These are phyloP conservation scores for Colletotrichum lupini DNA, from an alignment of 2,329 filamentous ascomycete genomes.

Conservation along the genomic window DNA sequence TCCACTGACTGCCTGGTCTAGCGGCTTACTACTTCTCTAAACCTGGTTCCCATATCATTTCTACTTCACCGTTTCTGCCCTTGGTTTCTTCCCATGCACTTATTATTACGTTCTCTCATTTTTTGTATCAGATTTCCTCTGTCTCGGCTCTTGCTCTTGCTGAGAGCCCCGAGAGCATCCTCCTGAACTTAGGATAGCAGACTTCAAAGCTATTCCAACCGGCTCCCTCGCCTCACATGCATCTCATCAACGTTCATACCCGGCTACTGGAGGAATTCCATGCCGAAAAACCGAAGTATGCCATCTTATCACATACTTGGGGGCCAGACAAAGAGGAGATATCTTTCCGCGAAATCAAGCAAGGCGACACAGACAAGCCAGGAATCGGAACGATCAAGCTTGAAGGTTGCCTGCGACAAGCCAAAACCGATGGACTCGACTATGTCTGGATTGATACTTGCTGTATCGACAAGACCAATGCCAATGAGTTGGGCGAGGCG, in stretches of 20 bases:
- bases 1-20: too few species aligned
- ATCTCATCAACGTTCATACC: slow-evolving; percentile 34
- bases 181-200: too few species aligned
- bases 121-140: too few species aligned
- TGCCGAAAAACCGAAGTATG: slow-evolving; percentile 38
- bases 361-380: rapidly evolving
- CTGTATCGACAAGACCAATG: slow-evolving; percentile 41
- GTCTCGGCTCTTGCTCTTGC: too few species aligned
- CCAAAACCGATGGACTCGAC: background rate
- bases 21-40: too few species aligned
- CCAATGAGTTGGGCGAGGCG: slow-evolving; percentile 38
- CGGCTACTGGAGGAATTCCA: slow-evolving; percentile 32
- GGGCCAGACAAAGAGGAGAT: slow-evolving; percentile 37
- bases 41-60: too few species aligned
- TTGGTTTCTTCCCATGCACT: too few species aligned
- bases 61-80: too few species aligned
- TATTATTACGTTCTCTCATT: too few species aligned
- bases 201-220: too few species aligned
- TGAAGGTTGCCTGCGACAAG: slow-evolving; percentile 10
- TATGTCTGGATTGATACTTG: background rate
- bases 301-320: slow-evolving; percentile 44
- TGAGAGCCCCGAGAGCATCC: too few species aligned
- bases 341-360: slow-evolving; percentile 36
- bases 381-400: slow-evolving; percentile 20
- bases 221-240: slow-evolving; percentile 21